Conservation (phyloP, 768 basidiomycete species). For the Brasilioporus rufonigricans region DNA sequence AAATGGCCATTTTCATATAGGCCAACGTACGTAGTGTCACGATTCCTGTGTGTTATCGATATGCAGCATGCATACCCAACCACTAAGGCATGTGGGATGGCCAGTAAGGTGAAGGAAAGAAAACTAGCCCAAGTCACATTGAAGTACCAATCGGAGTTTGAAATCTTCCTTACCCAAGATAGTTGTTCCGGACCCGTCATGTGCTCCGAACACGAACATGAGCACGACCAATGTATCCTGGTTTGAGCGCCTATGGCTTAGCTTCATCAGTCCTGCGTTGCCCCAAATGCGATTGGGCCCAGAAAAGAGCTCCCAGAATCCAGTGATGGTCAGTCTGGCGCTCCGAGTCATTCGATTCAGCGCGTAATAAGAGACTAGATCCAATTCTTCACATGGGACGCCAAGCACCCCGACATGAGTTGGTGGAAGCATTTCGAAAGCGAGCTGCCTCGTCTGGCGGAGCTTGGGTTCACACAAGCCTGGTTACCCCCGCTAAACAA, state of each 20-base stretch:
- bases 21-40: conserved; percentile 45
- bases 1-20: conserved; percentile 56
- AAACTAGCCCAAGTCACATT: background rate
- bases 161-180: conserved; percentile 11
- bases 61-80: conserved; percentile 61
- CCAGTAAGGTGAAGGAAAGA: conserved; percentile 35
- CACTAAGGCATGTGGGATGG: conserved; percentile 45
- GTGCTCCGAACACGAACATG: conserved; percentile 6
- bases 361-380: conserved; percentile 38
- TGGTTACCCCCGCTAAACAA: conserved; percentile 88
- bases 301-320: conserved; percentile 46
- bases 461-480: conserved; percentile 73
- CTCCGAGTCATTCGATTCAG: background rate
- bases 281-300: conserved; percentile 62
- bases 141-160: conserved; percentile 26
- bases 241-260: conserved; percentile 23
- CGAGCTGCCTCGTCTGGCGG: conserved; percentile 60
- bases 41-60: conserved; percentile 43
- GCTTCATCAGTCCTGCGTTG: conserved; percentile 40
- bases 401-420: conserved; percentile 51
- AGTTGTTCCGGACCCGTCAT: too few relatives aligned
- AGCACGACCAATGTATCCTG: conserved; percentile 13
- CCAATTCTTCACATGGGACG: conserved; percentile 87
- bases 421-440: conserved; percentile 80
- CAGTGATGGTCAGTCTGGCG: conserved; percentile 58